Evolutionary conservation across 768 basidiomycete species (phyloP).

Genomic region (Postia placenta): DNA sequence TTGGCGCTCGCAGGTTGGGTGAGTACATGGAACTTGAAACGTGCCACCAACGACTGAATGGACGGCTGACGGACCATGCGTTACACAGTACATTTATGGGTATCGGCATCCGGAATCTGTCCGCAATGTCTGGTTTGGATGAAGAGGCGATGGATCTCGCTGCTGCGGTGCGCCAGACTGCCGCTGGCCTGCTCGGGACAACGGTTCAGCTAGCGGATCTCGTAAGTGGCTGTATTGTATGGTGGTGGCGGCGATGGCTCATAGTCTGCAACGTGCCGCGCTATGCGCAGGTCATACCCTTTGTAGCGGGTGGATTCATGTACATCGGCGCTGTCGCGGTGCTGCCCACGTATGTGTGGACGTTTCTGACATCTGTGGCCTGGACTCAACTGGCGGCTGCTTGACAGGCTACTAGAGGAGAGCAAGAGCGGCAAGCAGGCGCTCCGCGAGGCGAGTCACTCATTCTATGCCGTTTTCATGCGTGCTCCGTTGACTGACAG

Average conservation of each 20-base stretch:
- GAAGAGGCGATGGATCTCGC: constrained; percentile 53
- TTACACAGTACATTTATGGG: constrained; percentile 90
- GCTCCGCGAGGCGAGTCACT: constrained; percentile 70
- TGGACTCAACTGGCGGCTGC: background rate
- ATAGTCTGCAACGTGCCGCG: too few relatives aligned
- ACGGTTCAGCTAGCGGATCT: constrained; percentile 75
- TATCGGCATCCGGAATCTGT: constrained; percentile 75
- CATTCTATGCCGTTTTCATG: constrained; percentile 1
- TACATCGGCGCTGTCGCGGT: constrained; percentile 94
- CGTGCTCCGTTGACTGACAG: background rate
- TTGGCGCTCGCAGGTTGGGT: constrained; percentile 6
- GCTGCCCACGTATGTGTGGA: constrained; percentile 68
- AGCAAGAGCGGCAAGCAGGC: constrained; percentile 86
- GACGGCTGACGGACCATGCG: too few relatives aligned
- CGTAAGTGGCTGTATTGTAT: constrained; percentile 48
- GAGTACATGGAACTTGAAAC: background rate
- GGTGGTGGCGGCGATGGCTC: too few relatives aligned
- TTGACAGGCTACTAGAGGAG: constrained; percentile 68
- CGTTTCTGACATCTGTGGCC: background rate
- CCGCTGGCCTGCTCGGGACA: constrained; percentile 77
- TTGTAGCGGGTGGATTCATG: constrained; percentile 87
- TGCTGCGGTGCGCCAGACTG: constrained; percentile 70
- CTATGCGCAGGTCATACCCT: constrained; percentile 70
- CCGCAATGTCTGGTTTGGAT: constrained; percentile 39
- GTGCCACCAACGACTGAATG: constrained; percentile 5